Evolutionary conservation across 257 asterid species (phyloP).

Genomic region (Cinchona pubescens): DNA sequence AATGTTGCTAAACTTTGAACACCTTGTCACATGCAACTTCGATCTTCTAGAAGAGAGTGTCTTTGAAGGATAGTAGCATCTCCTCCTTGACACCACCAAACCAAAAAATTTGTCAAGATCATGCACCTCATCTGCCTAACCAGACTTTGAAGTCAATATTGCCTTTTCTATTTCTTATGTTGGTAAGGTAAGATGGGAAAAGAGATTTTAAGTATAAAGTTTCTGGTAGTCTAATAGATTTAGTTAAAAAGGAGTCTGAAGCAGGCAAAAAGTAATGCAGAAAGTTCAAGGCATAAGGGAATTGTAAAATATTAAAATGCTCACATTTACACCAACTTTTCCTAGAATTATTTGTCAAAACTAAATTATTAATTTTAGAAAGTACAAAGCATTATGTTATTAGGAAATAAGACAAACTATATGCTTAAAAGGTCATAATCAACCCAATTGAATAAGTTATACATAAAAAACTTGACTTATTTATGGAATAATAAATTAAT

Average conservation of each 20-base stretch:
- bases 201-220: neutral
- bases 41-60: conserved; percentile 46
- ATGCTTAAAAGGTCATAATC: too few species aligned
- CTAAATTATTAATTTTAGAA: too few species aligned
- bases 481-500: too few species aligned
- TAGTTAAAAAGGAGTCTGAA: too few species aligned
- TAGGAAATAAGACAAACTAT: too few species aligned
- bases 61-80: conserved; percentile 49
- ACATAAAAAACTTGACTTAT: too few species aligned
- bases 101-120: neutral
- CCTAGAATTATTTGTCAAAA: too few species aligned
- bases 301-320: neutral
- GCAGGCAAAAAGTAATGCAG: neutral
- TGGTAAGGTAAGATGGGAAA: neutral
- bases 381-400: too few species aligned
- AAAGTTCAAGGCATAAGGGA: neutral
- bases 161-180: too few species aligned
- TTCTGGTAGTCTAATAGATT: too few species aligned
- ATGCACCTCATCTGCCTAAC: neutral
- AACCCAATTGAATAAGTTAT: too few species aligned
- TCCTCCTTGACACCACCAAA: conserved; percentile 61
- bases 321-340: too few species aligned
- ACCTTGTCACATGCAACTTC: conserved; percentile 19
- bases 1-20: neutral
- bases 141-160: neutral